These are phyloP conservation scores for Parastagonospora avenae DNA, from an alignment of 2,329 filamentous ascomycete species.

Conservation along the genomic window DNA sequence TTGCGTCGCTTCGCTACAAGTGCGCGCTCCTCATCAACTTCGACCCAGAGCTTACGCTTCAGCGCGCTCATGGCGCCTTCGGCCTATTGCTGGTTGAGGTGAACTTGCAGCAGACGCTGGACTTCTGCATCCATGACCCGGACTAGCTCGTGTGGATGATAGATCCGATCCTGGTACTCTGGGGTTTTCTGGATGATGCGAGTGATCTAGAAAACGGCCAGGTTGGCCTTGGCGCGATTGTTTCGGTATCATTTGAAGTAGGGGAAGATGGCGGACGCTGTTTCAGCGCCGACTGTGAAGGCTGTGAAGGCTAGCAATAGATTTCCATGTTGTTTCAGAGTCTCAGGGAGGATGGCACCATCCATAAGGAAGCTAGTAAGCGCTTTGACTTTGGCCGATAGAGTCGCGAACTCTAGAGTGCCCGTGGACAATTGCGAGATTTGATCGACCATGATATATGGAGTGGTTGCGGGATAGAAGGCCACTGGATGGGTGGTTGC, in stretches of 20 bases:
- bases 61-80: conserved; percentile 2
- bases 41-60: conserved; percentile 5
- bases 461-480: too few relatives aligned
- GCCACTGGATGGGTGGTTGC: too few relatives aligned
- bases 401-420: neutral
- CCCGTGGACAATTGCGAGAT: too few relatives aligned
- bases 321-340: conserved; percentile 2
- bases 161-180: neutral
- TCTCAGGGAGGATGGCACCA: conserved; percentile 3
- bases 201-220: conserved; percentile 19
- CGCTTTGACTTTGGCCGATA: conserved; percentile 5
- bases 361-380: conserved; percentile 12
- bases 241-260: conserved; percentile 5
- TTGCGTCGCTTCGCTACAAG: neutral
- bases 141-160: conserved; percentile 6
- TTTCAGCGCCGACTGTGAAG: conserved; percentile 2
- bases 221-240: conserved; percentile 16
- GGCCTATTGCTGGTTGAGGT: conserved; percentile 10
- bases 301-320: conserved; percentile 7
- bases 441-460: too few relatives aligned
- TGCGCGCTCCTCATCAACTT: neutral
- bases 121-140: conserved; percentile 9
- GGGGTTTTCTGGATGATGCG: conserved; percentile 11
- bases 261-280: conserved; percentile 4
- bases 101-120: conserved; percentile 4